Evolutionary conservation across 495 filamentous ascomycete species (phyloP), one percentile per base, ranked within the genome.

Genomic region (Penicillium waksmanii): DNA sequence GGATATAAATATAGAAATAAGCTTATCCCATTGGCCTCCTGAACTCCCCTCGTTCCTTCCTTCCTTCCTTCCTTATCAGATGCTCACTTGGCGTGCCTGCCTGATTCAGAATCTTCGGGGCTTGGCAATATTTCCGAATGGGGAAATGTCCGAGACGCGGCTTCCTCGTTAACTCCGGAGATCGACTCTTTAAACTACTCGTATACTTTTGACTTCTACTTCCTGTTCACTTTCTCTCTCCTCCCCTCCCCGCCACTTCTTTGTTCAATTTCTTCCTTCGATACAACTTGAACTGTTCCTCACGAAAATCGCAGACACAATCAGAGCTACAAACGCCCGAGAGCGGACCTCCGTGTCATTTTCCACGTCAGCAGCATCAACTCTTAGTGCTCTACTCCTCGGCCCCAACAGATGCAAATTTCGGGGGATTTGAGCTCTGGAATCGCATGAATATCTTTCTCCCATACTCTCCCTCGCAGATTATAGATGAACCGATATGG

Each of bases 71-170:
- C 27, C 6, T 40, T 40, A 40, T 40, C 36, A 40, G 36, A 40
- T 40, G 23, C 23, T 23, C 23, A 23, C 23, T 23, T 23, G 23
- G 23, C 23, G 23, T 9, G 11, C 42, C 12, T 18, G 42, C 42
- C 17, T n/a, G n/a, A n/a, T 44, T 5, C 42, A 12, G 8, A 44
- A 17, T 44, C 42, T 19, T n/a, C 12, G 42, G n/a, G 42, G 13
- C 59, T 67, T 62, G 59, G 52, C 58, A 34, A 11, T 25, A 15
- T 49, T 53, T n/a, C 58, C 58, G 0, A 12, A 62, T 31, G 1
- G 0, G 21, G 69, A 62, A 72, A 61, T 49, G 61, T 65, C 69
- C 27, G 27, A 31, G 67, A 56, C 13, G 8, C 12, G 27, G 5
- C 21, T 51, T 40, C 56, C 36, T 40, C 36, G 36, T 40, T 19